phyloP scores from a whole-genome alignment of 305 asterid species.

The Caryopteris hybrid region DNA sequence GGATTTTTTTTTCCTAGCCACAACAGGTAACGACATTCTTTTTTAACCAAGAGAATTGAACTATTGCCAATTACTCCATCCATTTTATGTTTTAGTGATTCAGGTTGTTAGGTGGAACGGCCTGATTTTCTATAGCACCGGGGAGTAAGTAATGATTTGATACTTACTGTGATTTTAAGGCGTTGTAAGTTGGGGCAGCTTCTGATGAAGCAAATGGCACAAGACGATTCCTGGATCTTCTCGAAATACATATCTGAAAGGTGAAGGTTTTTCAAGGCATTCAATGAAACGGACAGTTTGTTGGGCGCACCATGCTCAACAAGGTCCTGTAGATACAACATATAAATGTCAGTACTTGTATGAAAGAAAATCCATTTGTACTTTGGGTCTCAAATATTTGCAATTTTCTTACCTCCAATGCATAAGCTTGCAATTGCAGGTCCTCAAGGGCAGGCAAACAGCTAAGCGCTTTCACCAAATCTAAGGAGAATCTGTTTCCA shows the following conservation, averaged over 20 bases:
- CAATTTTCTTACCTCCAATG: conserved; percentile 43
- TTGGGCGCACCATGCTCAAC: conserved; percentile 52
- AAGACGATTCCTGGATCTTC: conserved; percentile 42
- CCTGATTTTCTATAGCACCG: too few species aligned
- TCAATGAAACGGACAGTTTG: conserved; percentile 31
- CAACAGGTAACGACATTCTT: too few species aligned
- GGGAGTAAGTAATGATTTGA: neutral
- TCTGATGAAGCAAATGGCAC: conserved; percentile 57
- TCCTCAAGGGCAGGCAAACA: conserved; percentile 45
- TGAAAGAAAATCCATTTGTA: neutral
- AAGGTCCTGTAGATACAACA: conserved; percentile 33
- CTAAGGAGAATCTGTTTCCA: conserved; percentile 37
- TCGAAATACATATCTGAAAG: conserved; percentile 47
- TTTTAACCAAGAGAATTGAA: too few species aligned
- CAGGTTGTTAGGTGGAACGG: too few species aligned
- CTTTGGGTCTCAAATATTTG: neutral
- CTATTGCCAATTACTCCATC: too few species aligned
- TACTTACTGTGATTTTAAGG: conserved; percentile 45
- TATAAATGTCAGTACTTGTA: neutral
- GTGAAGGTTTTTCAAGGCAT: conserved; percentile 38
- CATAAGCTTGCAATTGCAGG: conserved; percentile 44
- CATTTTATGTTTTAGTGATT: too few species aligned
- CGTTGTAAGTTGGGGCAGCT: conserved; percentile 50
- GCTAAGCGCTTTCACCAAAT: conserved; percentile 42
- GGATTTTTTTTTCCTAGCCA: too few species aligned